Base-by-base conservation (phyloP, 176 grass and related monocot genomes). In the Chloris gayana region DNA sequence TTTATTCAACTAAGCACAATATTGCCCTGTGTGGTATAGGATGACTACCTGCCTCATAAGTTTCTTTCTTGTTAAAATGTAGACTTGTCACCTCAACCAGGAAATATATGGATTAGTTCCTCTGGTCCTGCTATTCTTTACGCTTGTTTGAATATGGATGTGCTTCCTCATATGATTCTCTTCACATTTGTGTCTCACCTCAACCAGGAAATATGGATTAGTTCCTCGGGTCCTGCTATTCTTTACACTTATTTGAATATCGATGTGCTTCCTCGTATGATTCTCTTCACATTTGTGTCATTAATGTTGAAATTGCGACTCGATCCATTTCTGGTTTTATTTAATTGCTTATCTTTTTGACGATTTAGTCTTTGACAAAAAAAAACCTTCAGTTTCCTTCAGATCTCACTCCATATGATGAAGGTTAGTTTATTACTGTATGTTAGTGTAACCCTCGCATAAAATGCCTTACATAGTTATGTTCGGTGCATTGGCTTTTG, bases 301-400 rank as follows among this genome's bases (percentile, higher is more conserved):
- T 66, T 63, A 24, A 67, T 77, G 41, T 6, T 84, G 19, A 46
- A 83, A 69, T 75, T 77, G 51, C 17, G 26, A 60, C 22, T 47
- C 7, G 38, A 13, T 5, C n/a, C n/a, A n/a, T n/a, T n/a, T n/a
- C n/a, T n/a, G 5, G 25, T 69, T 80, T 80, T 19, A 74, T 84
- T 80, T 69, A 56, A 45, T 12, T 75, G 15, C 32, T 13, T 39
- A 22, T 74, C 10, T 24, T 75, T 9, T 80, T 74, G 63, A 11
- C 4, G 45, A 19, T 74, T 49, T 50, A 66, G 37, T 34, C n/a
- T 13, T 72, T 56, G 38, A 27, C 3, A 51, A 26, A 53, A 54
- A 29, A 54, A 27, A n/a, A n/a, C n/a, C 26, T 78, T 57, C 15
- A 77, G 61, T 12, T 74, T 79, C 41, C 22, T 34, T 46, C 32